Evolutionary conservation across 129 eudicot species (phyloP).

Genomic region (Artemisia tridentata): DNA sequence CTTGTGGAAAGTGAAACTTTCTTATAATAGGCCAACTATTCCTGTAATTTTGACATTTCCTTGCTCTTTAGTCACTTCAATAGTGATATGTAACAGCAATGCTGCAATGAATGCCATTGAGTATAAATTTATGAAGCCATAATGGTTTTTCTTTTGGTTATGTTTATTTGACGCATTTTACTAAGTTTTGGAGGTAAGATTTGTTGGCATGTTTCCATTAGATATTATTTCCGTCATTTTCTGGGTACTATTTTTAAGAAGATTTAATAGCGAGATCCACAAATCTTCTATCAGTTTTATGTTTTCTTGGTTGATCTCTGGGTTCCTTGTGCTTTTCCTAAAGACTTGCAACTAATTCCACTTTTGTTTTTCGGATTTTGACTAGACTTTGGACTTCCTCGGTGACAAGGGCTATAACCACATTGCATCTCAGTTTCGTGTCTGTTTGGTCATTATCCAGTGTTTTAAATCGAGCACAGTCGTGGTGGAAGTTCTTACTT

Average conservation of each 20-base stretch:
- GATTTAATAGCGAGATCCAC: neutral
- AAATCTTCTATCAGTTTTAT: neutral
- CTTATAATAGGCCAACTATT: conserved; percentile 2
- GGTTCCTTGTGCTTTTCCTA: conserved; percentile 11
- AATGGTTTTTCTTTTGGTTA: neutral
- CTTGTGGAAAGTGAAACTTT: conserved; percentile 11
- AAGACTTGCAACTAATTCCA: conserved; percentile 27
- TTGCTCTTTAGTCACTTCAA: conserved; percentile 6
- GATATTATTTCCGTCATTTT: neutral
- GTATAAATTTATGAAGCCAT: conserved; percentile 7
- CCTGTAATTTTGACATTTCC: neutral
- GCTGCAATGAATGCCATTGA: neutral
- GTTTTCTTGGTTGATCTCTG: conserved; percentile 23
- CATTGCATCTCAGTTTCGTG: conserved; percentile 24
- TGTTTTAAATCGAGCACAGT: neutral
- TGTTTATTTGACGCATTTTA: neutral
- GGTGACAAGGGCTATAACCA: conserved; percentile 44
- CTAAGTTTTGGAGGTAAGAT: neutral
- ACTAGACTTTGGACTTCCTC: conserved; percentile 70
- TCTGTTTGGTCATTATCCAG: conserved; percentile 5
- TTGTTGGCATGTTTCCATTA: neutral
- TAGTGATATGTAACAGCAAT: neutral
- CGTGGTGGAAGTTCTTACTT: conserved; percentile 17
- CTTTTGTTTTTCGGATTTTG: conserved; percentile 16
- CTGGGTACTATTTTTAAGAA: neutral